Evolutionary conservation across 768 basidiomycete genomes (phyloP).

Genomic region (Porpolomopsis calyptriformis): DNA sequence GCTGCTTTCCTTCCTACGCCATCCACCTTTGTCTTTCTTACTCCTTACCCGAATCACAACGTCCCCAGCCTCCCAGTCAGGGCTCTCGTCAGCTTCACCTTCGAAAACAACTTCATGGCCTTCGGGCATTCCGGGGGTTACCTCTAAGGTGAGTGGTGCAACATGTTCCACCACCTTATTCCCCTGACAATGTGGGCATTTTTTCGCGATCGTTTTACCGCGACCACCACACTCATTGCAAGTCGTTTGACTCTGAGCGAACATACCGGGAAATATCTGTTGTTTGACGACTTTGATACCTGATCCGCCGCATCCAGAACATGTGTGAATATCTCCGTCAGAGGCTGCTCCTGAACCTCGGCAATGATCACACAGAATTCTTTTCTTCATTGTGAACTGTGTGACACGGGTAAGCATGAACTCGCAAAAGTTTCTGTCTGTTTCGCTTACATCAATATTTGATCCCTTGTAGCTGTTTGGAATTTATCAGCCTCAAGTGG

Average conservation of each 20-base stretch:
- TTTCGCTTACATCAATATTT: slow-evolving; percentile 60
- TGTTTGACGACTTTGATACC: slow-evolving; percentile 82
- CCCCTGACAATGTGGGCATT: slow-evolving; percentile 76
- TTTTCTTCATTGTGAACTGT: slow-evolving; percentile 88
- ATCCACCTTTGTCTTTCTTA: slow-evolving; percentile 66
- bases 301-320: slow-evolving; percentile 70
- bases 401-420: slow-evolving; percentile 7
- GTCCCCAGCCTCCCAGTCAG: slow-evolving; percentile 95
- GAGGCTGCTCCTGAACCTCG: slow-evolving; percentile 91
- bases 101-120: slow-evolving; percentile 89
- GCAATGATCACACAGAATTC: slow-evolving; percentile 92
- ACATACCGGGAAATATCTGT: slow-evolving; percentile 97
- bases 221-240: slow-evolving; percentile 81
- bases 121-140: slow-evolving; percentile 83
- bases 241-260: slow-evolving; percentile 74
- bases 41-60: slow-evolving; percentile 79
- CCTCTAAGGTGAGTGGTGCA: slow-evolving; percentile 76
- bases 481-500: slow-evolving; percentile 7
- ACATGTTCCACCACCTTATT: slow-evolving; percentile 73
- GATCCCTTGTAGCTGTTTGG: slow-evolving; percentile 65
- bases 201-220: slow-evolving; percentile 64
- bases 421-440: slow-evolving; percentile 14
- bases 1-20: slow-evolving; percentile 81
- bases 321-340: slow-evolving; percentile 79
- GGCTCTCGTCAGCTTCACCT: slow-evolving; percentile 93